Base-by-base conservation (phyloP, 1,139 yeast genomes). In the Yamadazyma taylorii region DNA sequence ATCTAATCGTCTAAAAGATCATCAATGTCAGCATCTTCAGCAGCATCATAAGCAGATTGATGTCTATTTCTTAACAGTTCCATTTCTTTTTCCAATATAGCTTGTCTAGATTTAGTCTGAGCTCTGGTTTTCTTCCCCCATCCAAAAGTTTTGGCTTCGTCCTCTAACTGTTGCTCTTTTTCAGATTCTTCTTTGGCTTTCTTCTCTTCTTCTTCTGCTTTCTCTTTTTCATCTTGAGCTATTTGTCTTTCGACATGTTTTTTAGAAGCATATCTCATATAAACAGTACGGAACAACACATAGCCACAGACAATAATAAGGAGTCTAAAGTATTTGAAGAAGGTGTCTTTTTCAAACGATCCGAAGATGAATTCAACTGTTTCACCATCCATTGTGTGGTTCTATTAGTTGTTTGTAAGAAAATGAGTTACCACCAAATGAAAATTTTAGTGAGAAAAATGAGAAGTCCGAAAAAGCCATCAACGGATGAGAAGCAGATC, bases 71-170 rank as follows among this genome's bases (percentile, higher is more conserved):
- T 64, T 41, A 74, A 57, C 39, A 66, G 69, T 24, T 46, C 43
- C 22, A 52, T 73, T 16, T 69, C 60, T 36, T 75, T 72, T 48
- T 79, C 78, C 34, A 83, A 66, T 15, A 72, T 48, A 33, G 73
- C 66, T 51, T 79, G 75, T 48, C 80, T 81, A 42, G 67, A 63
- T 60, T 77, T 75, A 33, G 76, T 79, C 39, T 56, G 69, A 47
- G 69, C 67, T 62, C 89, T 75, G 8, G 90, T 83, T 53, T 74
- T 73, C 56, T 83, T 84, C 39, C 92, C 92, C 88, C 89, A 84
- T 16, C 92, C 90, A 66, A 84, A 83, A 7, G 71, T 54, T 32
- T 66, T 56, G 32, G 79, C 75, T 50, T 72, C 78, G 15, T 49
- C 43, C 36, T 58, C 57, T 42, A 67, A 55, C 33, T 56, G 58